phyloP scores from a whole-genome alignment of 345 rosid genomes.

The Ceriops zippeliana region DNA sequence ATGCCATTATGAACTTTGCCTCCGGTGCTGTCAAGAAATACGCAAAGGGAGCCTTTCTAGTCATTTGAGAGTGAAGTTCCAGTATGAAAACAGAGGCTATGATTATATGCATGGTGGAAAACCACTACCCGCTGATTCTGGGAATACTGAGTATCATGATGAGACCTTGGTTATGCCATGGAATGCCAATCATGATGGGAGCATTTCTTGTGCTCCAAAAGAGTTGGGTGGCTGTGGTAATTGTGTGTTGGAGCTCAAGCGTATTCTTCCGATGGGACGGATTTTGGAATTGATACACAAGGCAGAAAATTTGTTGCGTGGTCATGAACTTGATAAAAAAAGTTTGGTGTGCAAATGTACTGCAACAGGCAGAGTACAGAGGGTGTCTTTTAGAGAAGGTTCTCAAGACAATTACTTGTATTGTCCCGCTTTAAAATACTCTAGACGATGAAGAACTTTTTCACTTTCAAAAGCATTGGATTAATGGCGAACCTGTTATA shows the following conservation, averaged over 20 bases:
- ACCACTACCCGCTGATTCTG: conserved; percentile 20
- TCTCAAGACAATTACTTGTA: conserved; percentile 59
- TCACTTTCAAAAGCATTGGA: conserved; percentile 65
- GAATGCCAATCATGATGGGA: conserved; percentile 48
- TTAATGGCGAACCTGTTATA: conserved; percentile 75
- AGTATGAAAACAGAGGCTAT: conserved; percentile 48
- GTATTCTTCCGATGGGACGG: conserved; percentile 49
- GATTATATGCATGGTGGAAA: conserved; percentile 71
- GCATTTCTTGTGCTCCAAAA: conserved; percentile 58
- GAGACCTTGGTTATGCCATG: conserved; percentile 30
- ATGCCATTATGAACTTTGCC: conserved; percentile 74
- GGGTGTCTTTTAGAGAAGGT: conserved; percentile 54
- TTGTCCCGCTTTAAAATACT: conserved; percentile 42
- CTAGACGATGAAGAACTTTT: conserved; percentile 38
- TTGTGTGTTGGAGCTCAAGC: conserved; percentile 55
- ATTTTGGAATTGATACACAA: conserved; percentile 45
- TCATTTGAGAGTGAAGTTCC: conserved; percentile 40
- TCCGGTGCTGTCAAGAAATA: conserved; percentile 75
- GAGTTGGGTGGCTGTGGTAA: conserved; percentile 79
- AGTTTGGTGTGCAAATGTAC: conserved; percentile 18
- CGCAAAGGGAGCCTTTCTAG: conserved; percentile 42
- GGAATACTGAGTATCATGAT: conserved; percentile 23
- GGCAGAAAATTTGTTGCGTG: conserved; percentile 34
- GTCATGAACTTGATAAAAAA: conserved; percentile 15
- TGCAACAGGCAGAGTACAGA: conserved; percentile 23